A percentile compares a stretch with the other conserved stretches of the same genome.
Conservation (phyloP, 176 grass and related monocot genomes). For the Eragrostis curvula region DNA sequence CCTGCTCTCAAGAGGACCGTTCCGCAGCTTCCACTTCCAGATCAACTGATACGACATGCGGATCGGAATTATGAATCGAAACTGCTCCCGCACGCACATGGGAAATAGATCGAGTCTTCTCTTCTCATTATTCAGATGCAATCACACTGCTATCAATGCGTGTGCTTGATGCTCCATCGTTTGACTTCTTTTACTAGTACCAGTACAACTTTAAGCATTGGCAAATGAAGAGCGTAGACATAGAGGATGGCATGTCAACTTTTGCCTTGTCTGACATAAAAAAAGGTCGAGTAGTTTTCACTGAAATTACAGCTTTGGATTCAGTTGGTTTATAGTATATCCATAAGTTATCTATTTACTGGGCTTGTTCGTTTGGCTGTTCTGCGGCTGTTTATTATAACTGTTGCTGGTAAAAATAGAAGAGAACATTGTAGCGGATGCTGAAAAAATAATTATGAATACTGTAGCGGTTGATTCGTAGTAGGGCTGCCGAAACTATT, state of each 20-base stretch:
- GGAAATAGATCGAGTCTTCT: background rate
- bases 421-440: too few species aligned
- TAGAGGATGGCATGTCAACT: background rate
- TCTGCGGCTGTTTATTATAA: too few species aligned
- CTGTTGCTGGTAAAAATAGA: too few species aligned
- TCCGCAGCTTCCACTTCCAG: background rate
- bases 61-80: background rate
- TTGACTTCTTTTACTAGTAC: background rate
- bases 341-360: too few species aligned
- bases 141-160: background rate
- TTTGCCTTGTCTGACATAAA: background rate
- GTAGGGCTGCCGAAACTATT: too few species aligned
- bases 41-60: background rate
- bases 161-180: background rate
- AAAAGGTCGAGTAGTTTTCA: background rate
- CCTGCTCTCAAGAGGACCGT: background rate
- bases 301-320: background rate
- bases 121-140: background rate
- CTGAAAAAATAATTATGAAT: too few species aligned
- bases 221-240: background rate
- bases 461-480: too few species aligned
- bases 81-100: background rate
- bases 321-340: background rate
- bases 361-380: too few species aligned
- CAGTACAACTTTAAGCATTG: background rate